These are phyloP conservation scores for Aegle marmelos DNA, from an alignment of 345 rosid genomes.

Conservation along the genomic window DNA sequence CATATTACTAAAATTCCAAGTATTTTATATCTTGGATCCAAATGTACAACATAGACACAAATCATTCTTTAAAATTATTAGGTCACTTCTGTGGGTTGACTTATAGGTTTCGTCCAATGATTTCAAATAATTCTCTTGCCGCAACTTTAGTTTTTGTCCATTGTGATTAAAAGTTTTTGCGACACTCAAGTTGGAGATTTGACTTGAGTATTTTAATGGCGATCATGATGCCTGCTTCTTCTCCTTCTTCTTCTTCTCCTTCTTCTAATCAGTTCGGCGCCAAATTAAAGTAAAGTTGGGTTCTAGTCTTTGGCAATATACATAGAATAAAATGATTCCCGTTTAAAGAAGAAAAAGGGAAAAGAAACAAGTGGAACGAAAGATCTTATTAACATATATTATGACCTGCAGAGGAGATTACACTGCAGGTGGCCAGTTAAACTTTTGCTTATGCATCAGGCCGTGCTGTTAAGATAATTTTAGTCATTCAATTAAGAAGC, in stretches of 20 bases:
- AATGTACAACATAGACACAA: background rate
- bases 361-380: background rate
- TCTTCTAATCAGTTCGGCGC: constrained; percentile 15
- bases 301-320: background rate
- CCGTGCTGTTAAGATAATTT: no score
- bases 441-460: background rate
- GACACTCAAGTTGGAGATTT: constrained; percentile 1
- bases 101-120: background rate
- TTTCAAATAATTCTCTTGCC: background rate
- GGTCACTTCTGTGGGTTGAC: background rate
- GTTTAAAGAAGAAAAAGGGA: background rate
- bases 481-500: no score
- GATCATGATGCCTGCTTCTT: constrained; percentile 5
- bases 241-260: no score
- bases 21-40: no score
- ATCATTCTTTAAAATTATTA: background rate
- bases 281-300: constrained; percentile 11
- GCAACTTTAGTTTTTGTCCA: background rate
- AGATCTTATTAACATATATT: background rate
- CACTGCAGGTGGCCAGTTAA: background rate
- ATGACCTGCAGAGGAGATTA: background rate
- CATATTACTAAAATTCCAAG: no score
- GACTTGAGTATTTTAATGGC: background rate
- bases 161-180: constrained; percentile 9
- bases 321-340: background rate